Base-by-base conservation (phyloP, 176 grass and related monocot species). In the Melocanna baccifera region DNA sequence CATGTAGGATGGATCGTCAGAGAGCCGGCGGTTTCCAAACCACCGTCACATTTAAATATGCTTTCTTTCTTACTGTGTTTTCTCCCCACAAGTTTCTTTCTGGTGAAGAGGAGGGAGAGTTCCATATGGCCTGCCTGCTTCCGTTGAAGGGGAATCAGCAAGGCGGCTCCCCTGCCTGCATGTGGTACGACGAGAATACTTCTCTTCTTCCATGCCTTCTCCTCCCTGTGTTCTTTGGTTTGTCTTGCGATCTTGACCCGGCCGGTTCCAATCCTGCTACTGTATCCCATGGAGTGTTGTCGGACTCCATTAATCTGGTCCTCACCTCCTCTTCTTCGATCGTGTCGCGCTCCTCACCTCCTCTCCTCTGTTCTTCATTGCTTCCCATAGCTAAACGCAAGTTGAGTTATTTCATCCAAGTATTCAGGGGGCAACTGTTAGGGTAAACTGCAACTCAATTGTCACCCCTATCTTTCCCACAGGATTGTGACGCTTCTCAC, bases 1-100 rank as follows among this genome's bases (percentile, higher is more conserved):
- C 41, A 30, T 12, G 76, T 37, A 12, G 56, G 75, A 42, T 37
- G 0, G 1, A 57, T 71, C 18, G 1, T 40, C 67, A 25, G 26
- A 7, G 28, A 22, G 11, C 61, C 67, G 43, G 68, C 67, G 56
- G 68, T 80, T 80, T 80, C 84, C 67, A 32, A 50, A 36, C 74
- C 20, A 77, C 83, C 83, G 59, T 16, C 62, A 14, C 18, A 23
- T 42, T n/a, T 20, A 46, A 78, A 46, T 22, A 62, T 45, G 43
- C 3, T 45, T 45, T 12, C 43, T 45, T 4, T 12, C 43, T 45
- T 4, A 1, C 42, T 8, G 18, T 55, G 36, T 74, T 29, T 53
- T 62, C 37, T 19, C 41, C 48, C 19, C 51, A 8, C 12, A 40
- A 22, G 15, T 62, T 42, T 23, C 25, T 19, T 52, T 18, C n/a